phyloP scores from a whole-genome alignment of 2,329 filamentous ascomycete species.

The Alternaria sp. region DNA sequence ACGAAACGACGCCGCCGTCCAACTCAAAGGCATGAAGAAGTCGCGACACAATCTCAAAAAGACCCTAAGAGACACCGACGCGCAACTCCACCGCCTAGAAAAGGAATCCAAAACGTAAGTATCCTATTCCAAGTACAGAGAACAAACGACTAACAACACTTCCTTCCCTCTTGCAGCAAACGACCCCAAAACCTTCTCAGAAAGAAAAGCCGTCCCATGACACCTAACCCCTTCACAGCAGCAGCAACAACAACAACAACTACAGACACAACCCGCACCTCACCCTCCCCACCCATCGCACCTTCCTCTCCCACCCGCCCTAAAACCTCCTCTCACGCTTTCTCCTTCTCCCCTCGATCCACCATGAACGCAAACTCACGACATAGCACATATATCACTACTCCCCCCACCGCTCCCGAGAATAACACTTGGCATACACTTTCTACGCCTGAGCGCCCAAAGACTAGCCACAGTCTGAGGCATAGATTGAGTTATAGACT shows the following conservation, averaged over 20 bases:
- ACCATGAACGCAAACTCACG: slow-evolving; percentile 2
- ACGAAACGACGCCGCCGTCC: slow-evolving; percentile 44
- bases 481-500: slow-evolving; percentile 14
- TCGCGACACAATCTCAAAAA: slow-evolving; percentile 43
- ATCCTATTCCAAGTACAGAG: neutral
- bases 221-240: neutral
- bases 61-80: slow-evolving; percentile 44
- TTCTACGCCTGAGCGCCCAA: slow-evolving; percentile 24
- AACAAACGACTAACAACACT: neutral
- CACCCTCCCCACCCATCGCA: slow-evolving; percentile 7
- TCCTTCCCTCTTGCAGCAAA: slow-evolving; percentile 6
- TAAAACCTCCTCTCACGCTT: slow-evolving; percentile 6
- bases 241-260: too few species aligned
- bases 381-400: slow-evolving; percentile 3
- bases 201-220: slow-evolving; percentile 23
- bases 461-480: slow-evolving; percentile 22
- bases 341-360: slow-evolving; percentile 10
- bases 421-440: slow-evolving; percentile 10
- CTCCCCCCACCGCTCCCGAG: neutral
- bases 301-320: slow-evolving; percentile 13
- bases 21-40: slow-evolving; percentile 47
- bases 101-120: slow-evolving; percentile 33
- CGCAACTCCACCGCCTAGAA: slow-evolving; percentile 45
- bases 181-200: slow-evolving; percentile 20
- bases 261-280: neutral